These are phyloP conservation scores for Wolfiporia cocos DNA, from an alignment of 1,284 basidiomycete species.

Conservation along the genomic window DNA sequence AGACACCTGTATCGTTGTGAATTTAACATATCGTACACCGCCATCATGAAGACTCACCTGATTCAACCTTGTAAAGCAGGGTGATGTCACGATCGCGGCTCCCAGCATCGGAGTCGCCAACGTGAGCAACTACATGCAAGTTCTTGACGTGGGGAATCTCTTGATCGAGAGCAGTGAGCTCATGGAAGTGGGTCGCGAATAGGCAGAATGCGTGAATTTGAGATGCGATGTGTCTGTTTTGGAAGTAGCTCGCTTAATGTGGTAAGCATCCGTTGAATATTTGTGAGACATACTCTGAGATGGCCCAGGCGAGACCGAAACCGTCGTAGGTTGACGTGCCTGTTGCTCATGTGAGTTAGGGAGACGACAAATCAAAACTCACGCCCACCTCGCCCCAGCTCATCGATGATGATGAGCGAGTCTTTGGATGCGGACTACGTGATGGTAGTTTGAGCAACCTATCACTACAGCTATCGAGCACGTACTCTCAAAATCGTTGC, in stretches of 20 bases:
- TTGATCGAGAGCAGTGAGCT: conserved; percentile 88
- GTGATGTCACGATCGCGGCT: conserved; percentile 84
- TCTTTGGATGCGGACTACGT: conserved; percentile 82
- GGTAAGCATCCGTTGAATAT: too few relatives aligned
- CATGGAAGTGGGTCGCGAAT: conserved; percentile 98
- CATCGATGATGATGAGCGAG: conserved; percentile 97
- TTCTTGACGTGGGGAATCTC: conserved; percentile 89
- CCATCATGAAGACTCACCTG: conserved; percentile 46
- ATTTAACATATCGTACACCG: neutral
- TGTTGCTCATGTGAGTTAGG: conserved; percentile 21
- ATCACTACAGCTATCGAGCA: conserved; percentile 6
- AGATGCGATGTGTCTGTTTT: conserved; percentile 80
- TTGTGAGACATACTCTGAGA: conserved; percentile 73
- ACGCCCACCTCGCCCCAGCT: conserved; percentile 80
- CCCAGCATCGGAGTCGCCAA: conserved; percentile 52
- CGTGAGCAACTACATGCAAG: conserved; percentile 93
- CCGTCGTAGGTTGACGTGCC: conserved; percentile 99
- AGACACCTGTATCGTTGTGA: conserved; percentile 46
- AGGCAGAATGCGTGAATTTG: conserved; percentile 91
- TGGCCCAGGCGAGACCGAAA: conserved; percentile 98
- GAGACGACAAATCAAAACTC: neutral
- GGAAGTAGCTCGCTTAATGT: neutral
- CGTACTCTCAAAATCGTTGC: conserved; percentile 89
- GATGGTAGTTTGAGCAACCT: neutral
- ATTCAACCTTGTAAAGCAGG: conserved; percentile 91